phyloP scores from a whole-genome alignment of 2,329 filamentous ascomycete genomes.

The Aspergillus sclerotialis region DNA sequence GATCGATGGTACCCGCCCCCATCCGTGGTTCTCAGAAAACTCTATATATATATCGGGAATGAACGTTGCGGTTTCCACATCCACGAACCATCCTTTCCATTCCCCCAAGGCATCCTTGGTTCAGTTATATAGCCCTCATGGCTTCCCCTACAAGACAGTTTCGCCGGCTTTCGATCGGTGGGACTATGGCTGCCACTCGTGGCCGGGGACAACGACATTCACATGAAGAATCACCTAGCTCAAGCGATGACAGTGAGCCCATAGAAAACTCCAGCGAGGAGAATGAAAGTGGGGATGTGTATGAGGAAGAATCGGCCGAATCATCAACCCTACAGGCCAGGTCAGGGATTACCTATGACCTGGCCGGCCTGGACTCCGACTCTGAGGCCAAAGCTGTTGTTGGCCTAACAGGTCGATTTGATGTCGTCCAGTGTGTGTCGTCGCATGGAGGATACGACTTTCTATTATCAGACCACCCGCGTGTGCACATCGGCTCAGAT shows the following conservation, averaged over 20 bases:
- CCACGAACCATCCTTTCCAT: conserved; percentile 1
- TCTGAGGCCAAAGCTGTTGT: conserved; percentile 25
- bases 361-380: conserved; percentile 22
- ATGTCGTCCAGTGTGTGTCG: conserved; percentile 27
- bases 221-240: conserved; percentile 10
- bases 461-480: conserved; percentile 28
- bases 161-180: conserved; percentile 31
- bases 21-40: conserved; percentile 30
- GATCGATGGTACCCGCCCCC: conserved; percentile 25
- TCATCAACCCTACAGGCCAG: conserved; percentile 19
- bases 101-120: conserved; percentile 7
- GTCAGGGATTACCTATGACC: conserved; percentile 31
- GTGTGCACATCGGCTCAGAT: conserved; percentile 24
- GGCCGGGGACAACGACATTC: conserved; percentile 17
- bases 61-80: conserved; percentile 1
- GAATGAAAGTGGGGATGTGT: conserved; percentile 11
- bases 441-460: conserved; percentile 29
- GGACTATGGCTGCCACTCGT: conserved; percentile 24
- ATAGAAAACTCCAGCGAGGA: conserved; percentile 10
- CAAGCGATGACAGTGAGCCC: conserved; percentile 8
- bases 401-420: conserved; percentile 26
- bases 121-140: conserved; percentile 20
- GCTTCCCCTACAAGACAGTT: conserved; percentile 34
- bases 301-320: conserved; percentile 11
- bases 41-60: conserved; percentile 20